phyloP scores from a whole-genome alignment of 1,284 basidiomycete species.

The Grifola frondosa region DNA sequence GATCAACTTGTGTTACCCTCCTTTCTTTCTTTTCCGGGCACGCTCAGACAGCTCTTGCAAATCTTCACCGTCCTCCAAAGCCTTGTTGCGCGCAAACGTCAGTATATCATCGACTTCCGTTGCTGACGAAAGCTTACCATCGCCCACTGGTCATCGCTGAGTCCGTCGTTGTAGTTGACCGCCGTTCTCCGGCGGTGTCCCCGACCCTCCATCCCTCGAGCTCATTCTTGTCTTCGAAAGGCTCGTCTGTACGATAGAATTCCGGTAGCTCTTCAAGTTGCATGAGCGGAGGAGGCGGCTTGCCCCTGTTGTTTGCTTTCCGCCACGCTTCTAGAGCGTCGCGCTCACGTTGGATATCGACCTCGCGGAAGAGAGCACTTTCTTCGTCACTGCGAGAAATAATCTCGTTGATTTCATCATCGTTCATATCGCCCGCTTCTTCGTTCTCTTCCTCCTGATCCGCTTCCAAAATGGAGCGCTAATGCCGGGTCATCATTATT shows the following conservation, averaged over 20 bases:
- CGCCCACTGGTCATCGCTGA: constrained; percentile 93
- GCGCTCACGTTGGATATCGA: constrained; percentile 83
- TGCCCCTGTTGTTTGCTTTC: constrained; percentile 74
- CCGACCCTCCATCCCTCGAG: constrained; percentile 75
- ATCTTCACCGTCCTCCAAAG: constrained; percentile 87
- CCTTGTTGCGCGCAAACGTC: no score
- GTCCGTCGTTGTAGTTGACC: constrained; percentile 93
- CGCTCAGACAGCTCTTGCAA: constrained; percentile 72
- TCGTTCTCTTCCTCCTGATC: constrained; percentile 92
- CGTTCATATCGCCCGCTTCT: constrained; percentile 93
- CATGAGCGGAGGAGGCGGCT: constrained; percentile 79
- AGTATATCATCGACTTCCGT: no score
- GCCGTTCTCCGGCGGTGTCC: constrained; percentile 82
- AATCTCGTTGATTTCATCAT: constrained; percentile 96
- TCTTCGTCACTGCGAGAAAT: constrained; percentile 89
- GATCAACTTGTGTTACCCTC: constrained; percentile 37
- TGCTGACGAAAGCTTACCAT: constrained; percentile 53
- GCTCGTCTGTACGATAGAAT: constrained; percentile 86
- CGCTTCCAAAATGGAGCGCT: constrained; percentile 85
- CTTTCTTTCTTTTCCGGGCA: constrained; percentile 63
- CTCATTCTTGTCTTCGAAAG: constrained; percentile 66
- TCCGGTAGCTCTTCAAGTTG: constrained; percentile 90
- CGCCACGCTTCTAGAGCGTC: constrained; percentile 75
- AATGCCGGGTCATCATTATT: constrained; percentile 6
- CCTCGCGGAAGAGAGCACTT: constrained; percentile 73